phyloP scores from a whole-genome alignment of 306 rosid genomes.

The Lathyrus aphaca region DNA sequence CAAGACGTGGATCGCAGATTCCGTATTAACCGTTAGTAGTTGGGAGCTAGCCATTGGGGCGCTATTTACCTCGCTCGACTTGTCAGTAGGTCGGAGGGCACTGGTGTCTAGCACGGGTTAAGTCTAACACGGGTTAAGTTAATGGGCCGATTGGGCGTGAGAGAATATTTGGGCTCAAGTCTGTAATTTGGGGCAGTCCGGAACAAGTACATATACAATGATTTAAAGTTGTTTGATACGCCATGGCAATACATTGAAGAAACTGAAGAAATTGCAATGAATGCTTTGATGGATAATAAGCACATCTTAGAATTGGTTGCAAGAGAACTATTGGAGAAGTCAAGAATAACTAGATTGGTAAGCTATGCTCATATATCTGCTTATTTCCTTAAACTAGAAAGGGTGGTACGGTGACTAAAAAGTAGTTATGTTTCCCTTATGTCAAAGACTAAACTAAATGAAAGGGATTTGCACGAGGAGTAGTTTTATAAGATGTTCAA shows the following conservation, averaged over 20 bases:
- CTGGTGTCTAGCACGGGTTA: no score
- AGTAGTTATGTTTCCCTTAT: no score
- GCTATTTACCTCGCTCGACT: no score
- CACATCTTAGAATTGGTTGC: constrained; percentile 80
- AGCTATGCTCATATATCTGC: no score
- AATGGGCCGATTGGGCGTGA: no score
- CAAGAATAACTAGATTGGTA: constrained; percentile 95
- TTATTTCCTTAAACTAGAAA: neutral
- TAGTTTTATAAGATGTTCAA: constrained; percentile 1
- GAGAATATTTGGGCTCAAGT: no score
- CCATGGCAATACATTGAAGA: constrained; percentile 85
- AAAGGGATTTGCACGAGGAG: neutral
- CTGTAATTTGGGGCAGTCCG: no score
- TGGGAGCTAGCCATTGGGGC: no score
- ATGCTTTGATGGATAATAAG: constrained; percentile 74
- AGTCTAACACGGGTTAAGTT: no score
- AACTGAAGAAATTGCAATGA: constrained; percentile 87
- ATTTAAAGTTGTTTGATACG: constrained; percentile 29
- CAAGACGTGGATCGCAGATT: no score
- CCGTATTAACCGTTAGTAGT: no score
- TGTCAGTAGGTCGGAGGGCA: no score
- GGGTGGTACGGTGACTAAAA: neutral
- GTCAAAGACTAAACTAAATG: neutral
- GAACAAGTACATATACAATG: constrained; percentile 8
- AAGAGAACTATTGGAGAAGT: constrained; percentile 71